These are phyloP conservation scores for Coniosporium tulheliwenetii DNA, from an alignment of 2,329 filamentous ascomycete genomes.

Conservation along the genomic window DNA sequence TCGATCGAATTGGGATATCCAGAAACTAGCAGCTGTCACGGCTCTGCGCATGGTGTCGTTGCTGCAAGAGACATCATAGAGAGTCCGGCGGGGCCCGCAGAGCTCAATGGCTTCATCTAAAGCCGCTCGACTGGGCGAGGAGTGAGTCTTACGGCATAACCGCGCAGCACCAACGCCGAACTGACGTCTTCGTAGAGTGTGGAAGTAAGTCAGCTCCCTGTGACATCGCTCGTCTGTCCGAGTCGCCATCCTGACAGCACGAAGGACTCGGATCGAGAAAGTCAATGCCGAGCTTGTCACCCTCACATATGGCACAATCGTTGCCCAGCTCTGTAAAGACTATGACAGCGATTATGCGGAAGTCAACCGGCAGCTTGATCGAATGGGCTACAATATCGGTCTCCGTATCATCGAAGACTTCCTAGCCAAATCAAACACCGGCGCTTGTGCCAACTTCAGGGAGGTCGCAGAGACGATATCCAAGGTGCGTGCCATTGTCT, in stretches of 20 bases:
- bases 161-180: slow-evolving; percentile 12
- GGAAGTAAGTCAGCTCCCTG: slow-evolving; percentile 56
- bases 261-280: slow-evolving; percentile 85
- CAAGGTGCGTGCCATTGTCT: slow-evolving; percentile 40
- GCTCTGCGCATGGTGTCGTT: too few species aligned
- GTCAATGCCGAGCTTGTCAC: slow-evolving; percentile 96
- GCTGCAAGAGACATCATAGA: too few species aligned
- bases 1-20: too few species aligned
- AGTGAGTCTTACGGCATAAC: slow-evolving; percentile 36
- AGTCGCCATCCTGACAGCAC: background rate
- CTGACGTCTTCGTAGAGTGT: slow-evolving; percentile 47
- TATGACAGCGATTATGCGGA: slow-evolving; percentile 87
- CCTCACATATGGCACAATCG: slow-evolving; percentile 93
- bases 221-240: background rate
- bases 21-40: too few species aligned
- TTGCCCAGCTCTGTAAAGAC: slow-evolving; percentile 91
- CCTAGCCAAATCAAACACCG: slow-evolving; percentile 83
- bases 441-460: slow-evolving; percentile 78
- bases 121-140: slow-evolving; percentile 56
- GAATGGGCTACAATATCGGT: slow-evolving; percentile 99
- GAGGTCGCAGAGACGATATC: slow-evolving; percentile 96
- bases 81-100: too few species aligned
- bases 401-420: slow-evolving; percentile 94
- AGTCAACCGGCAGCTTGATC: slow-evolving; percentile 94
- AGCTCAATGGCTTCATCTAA: slow-evolving; percentile 40